A percentile compares a stretch with the other conserved stretches of the same genome.
phyloP scores from a whole-genome alignment of 2,329 filamentous ascomycete genomes.

The Epichloe uncinata region DNA sequence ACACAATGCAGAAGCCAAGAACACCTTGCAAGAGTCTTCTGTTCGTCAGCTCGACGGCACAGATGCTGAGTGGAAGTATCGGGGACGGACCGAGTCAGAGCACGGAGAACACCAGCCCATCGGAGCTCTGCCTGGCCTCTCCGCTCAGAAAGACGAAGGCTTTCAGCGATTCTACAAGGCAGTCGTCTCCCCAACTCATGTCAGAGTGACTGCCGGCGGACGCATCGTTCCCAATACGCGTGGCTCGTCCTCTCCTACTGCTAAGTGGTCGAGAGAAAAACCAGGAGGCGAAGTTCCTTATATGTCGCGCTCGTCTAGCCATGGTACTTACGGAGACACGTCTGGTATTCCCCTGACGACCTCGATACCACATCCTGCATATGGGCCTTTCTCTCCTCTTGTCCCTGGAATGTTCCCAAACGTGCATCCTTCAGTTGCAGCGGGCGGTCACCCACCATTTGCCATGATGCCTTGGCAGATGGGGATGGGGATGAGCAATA shows the following conservation, averaged over 20 bases:
- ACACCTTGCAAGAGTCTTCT: slow-evolving; percentile 7
- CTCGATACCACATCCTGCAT: slow-evolving; percentile 14
- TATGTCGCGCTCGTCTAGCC: slow-evolving; percentile 10
- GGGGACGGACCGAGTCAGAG: slow-evolving; percentile 31
- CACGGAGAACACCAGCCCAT: slow-evolving; percentile 32
- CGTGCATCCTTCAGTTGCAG: slow-evolving; percentile 17
- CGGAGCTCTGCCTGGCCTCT: slow-evolving; percentile 37
- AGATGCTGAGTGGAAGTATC: slow-evolving; percentile 30
- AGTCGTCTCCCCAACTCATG: slow-evolving; percentile 53
- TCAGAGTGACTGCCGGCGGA: slow-evolving; percentile 53
- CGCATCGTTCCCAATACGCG: slow-evolving; percentile 54
- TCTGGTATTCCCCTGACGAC: slow-evolving; percentile 5
- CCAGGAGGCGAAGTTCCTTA: slow-evolving; percentile 10
- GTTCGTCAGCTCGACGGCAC: slow-evolving; percentile 26
- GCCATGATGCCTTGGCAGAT: slow-evolving; percentile 29
- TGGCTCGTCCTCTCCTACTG: slow-evolving; percentile 35
- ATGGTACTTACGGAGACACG: slow-evolving; percentile 4
- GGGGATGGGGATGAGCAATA: slow-evolving; percentile 21
- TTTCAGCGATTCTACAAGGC: slow-evolving; percentile 56
- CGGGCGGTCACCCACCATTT: slow-evolving; percentile 18
- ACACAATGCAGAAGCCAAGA: slow-evolving; percentile 3
- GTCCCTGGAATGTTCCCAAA: slow-evolving; percentile 19
- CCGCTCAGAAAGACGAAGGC: slow-evolving; percentile 47
- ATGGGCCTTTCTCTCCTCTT: slow-evolving; percentile 17
- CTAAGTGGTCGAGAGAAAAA: slow-evolving; percentile 35